Evolutionary conservation across 306 rosid genomes (phyloP).

Genomic region (Inga oerstediana): DNA sequence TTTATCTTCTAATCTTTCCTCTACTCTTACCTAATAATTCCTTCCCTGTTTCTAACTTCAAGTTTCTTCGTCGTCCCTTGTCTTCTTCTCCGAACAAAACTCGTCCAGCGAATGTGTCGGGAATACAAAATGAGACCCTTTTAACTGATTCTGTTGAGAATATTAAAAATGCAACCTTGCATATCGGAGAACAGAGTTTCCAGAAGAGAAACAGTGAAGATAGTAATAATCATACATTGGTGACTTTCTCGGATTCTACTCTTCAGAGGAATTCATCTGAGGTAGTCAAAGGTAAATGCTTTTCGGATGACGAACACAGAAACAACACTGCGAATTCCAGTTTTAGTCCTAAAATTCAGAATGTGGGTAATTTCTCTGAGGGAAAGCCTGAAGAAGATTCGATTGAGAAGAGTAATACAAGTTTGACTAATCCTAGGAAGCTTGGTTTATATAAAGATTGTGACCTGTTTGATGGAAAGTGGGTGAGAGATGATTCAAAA

Average conservation of each 20-base stretch:
- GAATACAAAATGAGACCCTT: not conserved
- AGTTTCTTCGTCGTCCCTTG: constrained; percentile 37
- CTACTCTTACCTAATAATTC: constrained; percentile 46
- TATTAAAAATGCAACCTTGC: constrained; percentile 42
- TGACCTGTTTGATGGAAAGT: constrained; percentile 76
- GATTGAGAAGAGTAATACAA: constrained; percentile 22
- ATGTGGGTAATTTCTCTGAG: constrained; percentile 23
- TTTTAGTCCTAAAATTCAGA: constrained; percentile 20
- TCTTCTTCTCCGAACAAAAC: constrained; percentile 18
- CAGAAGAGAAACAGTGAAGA: not conserved
- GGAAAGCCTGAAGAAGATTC: not conserved
- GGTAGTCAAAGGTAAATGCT: constrained; percentile 29
- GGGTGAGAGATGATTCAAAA: constrained; percentile 82
- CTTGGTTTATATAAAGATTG: constrained; percentile 49
- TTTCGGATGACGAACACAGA: constrained; percentile 28
- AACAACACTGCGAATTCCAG: constrained; percentile 30
- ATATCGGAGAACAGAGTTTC: constrained; percentile 23
- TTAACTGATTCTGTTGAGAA: constrained; percentile 29
- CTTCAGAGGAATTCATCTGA: constrained; percentile 23
- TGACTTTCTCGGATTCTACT: not conserved
- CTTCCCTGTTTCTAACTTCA: constrained; percentile 31
- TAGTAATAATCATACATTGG: not conserved
- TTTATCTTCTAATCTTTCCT: constrained; percentile 52
- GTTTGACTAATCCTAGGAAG: constrained; percentile 6
- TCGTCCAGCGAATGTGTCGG: constrained; percentile 30